A percentile compares a stretch with the other conserved stretches of the same genome.
phyloP scores from a whole-genome alignment of 306 rosid genomes.

The Heteromeles arbutifolia region DNA sequence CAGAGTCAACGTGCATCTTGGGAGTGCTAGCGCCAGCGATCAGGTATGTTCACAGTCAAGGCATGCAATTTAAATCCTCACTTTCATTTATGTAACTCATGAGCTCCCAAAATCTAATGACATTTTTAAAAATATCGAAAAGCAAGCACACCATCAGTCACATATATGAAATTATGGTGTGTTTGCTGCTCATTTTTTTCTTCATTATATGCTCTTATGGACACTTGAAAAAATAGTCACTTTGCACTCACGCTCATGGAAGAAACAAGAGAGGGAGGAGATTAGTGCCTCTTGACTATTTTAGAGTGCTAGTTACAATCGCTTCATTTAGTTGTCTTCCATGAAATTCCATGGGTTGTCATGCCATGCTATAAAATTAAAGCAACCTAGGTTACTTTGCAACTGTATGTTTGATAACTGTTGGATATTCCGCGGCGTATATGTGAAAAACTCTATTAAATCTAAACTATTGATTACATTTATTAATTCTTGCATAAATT shows the following conservation, averaged over 20 bases:
- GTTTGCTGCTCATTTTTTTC: neutral
- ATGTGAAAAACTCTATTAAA: too few species aligned
- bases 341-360: neutral
- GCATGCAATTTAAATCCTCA: neutral
- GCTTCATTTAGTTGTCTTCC: neutral
- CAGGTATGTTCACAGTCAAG: conserved; percentile 18
- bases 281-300: neutral
- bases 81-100: neutral
- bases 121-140: too few species aligned
- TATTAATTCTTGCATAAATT: too few species aligned
- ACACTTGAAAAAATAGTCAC: neutral
- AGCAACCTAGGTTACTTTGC: neutral
- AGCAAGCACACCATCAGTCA: neutral
- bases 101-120: neutral
- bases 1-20: conserved; percentile 22
- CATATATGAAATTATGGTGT: neutral
- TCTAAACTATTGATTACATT: neutral
- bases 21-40: conserved; percentile 29
- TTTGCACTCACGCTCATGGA: neutral
- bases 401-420: too few species aligned
- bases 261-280: neutral
- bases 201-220: neutral
- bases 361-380: neutral
- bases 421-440: too few species aligned
- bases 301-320: neutral